Percentiles rank a stretch among this genome's conserved stretches.
Conservation (phyloP, 345 rosid genomes). For the Citrus hindsii region DNA sequence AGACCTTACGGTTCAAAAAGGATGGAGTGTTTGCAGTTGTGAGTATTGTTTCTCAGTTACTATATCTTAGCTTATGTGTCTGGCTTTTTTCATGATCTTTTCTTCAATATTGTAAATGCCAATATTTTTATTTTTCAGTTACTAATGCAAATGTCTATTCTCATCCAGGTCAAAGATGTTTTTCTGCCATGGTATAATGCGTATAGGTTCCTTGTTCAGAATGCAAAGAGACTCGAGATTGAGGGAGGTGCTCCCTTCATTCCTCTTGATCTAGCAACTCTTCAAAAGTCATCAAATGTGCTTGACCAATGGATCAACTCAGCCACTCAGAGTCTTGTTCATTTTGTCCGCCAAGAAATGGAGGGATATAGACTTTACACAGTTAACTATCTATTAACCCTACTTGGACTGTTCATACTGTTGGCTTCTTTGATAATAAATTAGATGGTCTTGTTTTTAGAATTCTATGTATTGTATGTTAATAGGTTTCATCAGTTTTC, state of each 20-base stretch:
- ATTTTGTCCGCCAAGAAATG: conserved; percentile 88
- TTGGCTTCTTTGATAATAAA: neutral
- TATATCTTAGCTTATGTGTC: conserved; percentile 6
- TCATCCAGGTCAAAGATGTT: conserved; percentile 87
- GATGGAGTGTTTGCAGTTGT: conserved; percentile 94
- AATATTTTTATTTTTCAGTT: neutral
- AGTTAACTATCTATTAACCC: conserved; percentile 38
- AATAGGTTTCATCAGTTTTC: neutral
- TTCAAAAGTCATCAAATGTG: conserved; percentile 73
- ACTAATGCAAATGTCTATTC: conserved; percentile 8
- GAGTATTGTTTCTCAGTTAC: conserved; percentile 35
- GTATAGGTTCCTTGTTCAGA: conserved; percentile 94
- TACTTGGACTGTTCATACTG: neutral
- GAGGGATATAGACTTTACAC: conserved; percentile 93
- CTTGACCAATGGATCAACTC: conserved; percentile 99
- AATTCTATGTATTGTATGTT: neutral
- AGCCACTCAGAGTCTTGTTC: conserved; percentile 97
- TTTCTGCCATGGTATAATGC: conserved; percentile 99
- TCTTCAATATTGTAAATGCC: neutral
- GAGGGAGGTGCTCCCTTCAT: conserved; percentile 74
- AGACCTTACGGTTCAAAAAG: conserved; percentile 86
- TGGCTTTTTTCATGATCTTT: neutral
- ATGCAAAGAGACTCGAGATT: conserved; percentile 91
- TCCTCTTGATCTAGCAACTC: conserved; percentile 57
- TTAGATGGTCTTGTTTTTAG: neutral